A percentile compares a stretch with the other conserved stretches of the same genome.
phyloP scores from a whole-genome alignment of 2,329 filamentous ascomycete species.

The Beauveria sp. region DNA sequence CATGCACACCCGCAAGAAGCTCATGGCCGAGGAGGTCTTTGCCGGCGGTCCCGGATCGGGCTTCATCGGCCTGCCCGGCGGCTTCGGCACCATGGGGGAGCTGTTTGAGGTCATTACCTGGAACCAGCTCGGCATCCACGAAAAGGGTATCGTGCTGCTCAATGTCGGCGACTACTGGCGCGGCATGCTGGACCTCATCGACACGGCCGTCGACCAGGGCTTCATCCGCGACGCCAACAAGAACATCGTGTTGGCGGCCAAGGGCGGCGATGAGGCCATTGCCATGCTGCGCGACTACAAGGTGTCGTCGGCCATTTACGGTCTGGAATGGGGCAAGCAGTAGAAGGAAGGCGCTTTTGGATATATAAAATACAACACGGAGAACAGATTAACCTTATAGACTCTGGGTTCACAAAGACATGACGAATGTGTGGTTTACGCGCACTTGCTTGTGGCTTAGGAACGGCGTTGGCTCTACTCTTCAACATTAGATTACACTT shows the following conservation, averaged over 20 bases:
- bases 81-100: slow-evolving; percentile 94
- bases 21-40: slow-evolving; percentile 87
- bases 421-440: background rate
- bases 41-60: slow-evolving; percentile 74
- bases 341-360: slow-evolving; percentile 24
- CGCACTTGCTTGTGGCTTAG: background rate
- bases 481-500: background rate
- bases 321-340: slow-evolving; percentile 72
- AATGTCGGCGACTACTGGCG: slow-evolving; percentile 93
- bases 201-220: slow-evolving; percentile 63
- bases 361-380: background rate
- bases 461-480: background rate
- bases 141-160: slow-evolving; percentile 67
- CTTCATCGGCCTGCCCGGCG: slow-evolving; percentile 82
- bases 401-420: background rate
- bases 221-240: slow-evolving; percentile 68
- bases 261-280: slow-evolving; percentile 64
- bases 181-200: slow-evolving; percentile 75
- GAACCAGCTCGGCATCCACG: slow-evolving; percentile 95
- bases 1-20: slow-evolving; percentile 92
- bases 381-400: background rate
- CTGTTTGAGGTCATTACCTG: slow-evolving; percentile 86
- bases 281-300: slow-evolving; percentile 64
- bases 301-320: slow-evolving; percentile 65
- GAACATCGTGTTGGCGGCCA: slow-evolving; percentile 71